These are phyloP conservation scores for Penicillium macrosclerotiorum DNA, from an alignment of 495 filamentous ascomycete species.

Conservation along the genomic window DNA sequence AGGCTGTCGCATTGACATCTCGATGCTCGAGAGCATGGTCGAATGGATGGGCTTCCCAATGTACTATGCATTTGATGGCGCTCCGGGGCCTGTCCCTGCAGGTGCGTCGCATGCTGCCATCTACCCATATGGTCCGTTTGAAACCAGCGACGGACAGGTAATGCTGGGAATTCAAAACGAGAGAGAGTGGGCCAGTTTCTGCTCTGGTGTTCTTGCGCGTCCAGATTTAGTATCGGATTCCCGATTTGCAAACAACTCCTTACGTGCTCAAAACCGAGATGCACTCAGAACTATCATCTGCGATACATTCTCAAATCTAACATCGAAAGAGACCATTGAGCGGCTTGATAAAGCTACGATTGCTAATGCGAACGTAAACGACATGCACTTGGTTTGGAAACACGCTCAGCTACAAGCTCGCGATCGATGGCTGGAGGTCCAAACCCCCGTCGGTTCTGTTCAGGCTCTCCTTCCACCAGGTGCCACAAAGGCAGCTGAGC, in stretches of 20 bases:
- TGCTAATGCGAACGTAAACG: slow-evolving; percentile 51
- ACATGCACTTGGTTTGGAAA: slow-evolving; percentile 49
- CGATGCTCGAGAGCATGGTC: slow-evolving; percentile 54
- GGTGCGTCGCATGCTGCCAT: slow-evolving; percentile 51
- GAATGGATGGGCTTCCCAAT: slow-evolving; percentile 57
- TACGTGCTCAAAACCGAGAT: slow-evolving; percentile 32
- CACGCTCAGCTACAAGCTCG: slow-evolving; percentile 47
- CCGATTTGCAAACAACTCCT: slow-evolving; percentile 36
- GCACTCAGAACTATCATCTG: slow-evolving; percentile 32
- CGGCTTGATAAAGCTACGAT: slow-evolving; percentile 35
- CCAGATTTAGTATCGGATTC: slow-evolving; percentile 29
- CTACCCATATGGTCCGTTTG: slow-evolving; percentile 54
- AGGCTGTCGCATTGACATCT: slow-evolving; percentile 49
- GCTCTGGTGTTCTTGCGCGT: slow-evolving; percentile 33
- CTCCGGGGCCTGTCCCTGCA: slow-evolving; percentile 35
- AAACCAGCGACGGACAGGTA: slow-evolving; percentile 45
- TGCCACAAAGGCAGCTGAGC: slow-evolving; percentile 15
- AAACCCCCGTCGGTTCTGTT: slow-evolving; percentile 39
- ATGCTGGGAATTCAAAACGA: slow-evolving; percentile 57
- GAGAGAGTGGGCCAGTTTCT: slow-evolving; percentile 51
- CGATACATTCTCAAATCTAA: slow-evolving; percentile 25
- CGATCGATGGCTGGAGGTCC: slow-evolving; percentile 44
- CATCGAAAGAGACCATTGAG: slow-evolving; percentile 28
- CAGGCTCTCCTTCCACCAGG: slow-evolving; percentile 46
- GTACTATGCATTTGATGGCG: slow-evolving; percentile 48